Evolutionary conservation across 2,329 filamentous ascomycete genomes (phyloP).

Genomic region (Ceratocystis colombiana): DNA sequence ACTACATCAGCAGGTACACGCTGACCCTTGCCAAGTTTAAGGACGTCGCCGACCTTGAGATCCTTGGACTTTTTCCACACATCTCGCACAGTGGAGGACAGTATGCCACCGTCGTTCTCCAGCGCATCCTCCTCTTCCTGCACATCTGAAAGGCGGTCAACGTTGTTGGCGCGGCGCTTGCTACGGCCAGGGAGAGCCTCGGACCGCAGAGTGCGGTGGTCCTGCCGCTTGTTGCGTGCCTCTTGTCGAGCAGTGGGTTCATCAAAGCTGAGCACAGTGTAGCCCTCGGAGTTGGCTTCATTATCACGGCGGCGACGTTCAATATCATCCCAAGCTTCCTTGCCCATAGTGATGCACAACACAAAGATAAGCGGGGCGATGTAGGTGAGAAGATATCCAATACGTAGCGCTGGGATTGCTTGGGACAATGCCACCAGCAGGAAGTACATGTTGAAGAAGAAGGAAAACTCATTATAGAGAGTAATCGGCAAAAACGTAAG

Average conservation of each 20-base stretch:
- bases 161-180: constrained; percentile 27
- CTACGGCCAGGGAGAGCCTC: constrained; percentile 29
- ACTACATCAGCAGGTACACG: constrained; percentile 90
- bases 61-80: constrained; percentile 73
- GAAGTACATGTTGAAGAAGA: constrained; percentile 99
- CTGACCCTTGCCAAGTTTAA: constrained; percentile 85
- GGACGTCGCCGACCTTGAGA: constrained; percentile 86
- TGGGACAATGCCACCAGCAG: constrained; percentile 90
- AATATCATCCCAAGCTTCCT: constrained; percentile 93
- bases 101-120: constrained; percentile 37
- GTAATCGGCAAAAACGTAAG: constrained; percentile 90
- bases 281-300: constrained; percentile 88
- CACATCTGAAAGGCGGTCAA: constrained; percentile 48
- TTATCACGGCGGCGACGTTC: constrained; percentile 73
- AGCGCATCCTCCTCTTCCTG: constrained; percentile 56
- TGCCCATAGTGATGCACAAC: constrained; percentile 80
- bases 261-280: constrained; percentile 64
- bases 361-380: constrained; percentile 88
- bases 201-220: constrained; percentile 37
- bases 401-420: constrained; percentile 75
- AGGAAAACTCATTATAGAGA: constrained; percentile 97
- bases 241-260: constrained; percentile 38
- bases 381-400: constrained; percentile 92
- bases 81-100: constrained; percentile 50
- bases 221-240: constrained; percentile 28